Conservation (phyloP, 140 eudicot species). For the Flaveria floridana region DNA sequence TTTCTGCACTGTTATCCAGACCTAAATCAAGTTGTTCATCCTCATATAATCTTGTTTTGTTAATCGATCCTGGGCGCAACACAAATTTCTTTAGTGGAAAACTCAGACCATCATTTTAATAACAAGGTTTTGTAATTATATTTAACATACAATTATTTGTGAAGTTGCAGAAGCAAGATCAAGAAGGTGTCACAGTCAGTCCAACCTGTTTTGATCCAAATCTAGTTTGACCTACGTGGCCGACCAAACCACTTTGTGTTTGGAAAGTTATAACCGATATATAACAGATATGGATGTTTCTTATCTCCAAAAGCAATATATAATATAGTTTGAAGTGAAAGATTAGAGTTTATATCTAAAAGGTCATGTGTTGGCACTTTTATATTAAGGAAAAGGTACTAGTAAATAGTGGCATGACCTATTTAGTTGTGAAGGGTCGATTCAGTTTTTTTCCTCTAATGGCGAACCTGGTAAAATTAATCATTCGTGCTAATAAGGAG, state of each 20-base stretch:
- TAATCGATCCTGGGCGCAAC: no score
- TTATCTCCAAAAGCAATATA: not conserved
- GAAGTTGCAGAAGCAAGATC: not conserved
- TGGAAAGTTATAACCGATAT: not conserved
- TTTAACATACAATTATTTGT: not conserved
- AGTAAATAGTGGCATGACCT: not conserved
- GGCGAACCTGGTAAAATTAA: no score
- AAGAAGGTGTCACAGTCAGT: not conserved
- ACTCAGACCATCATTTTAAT: not conserved
- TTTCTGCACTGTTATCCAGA: no score
- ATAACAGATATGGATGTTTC: not conserved
- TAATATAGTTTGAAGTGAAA: not conserved
- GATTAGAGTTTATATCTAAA: not conserved
- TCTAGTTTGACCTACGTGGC: no score
- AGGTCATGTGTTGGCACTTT: not conserved
- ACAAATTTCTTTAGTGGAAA: not conserved
- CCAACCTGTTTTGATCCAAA: not conserved
- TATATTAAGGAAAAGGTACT: not conserved
- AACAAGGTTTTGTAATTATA: not conserved
- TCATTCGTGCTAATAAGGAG: not conserved
- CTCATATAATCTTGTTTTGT: no score
- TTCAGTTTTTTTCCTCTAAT: not conserved
- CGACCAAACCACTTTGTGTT: not conserved
- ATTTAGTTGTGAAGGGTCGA: no score
- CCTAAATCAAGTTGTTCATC: no score